A percentile compares a stretch with the other conserved stretches of the same genome.
Conservation (phyloP, 495 filamentous ascomycete species). For the Penicillium dipodomyicola region DNA sequence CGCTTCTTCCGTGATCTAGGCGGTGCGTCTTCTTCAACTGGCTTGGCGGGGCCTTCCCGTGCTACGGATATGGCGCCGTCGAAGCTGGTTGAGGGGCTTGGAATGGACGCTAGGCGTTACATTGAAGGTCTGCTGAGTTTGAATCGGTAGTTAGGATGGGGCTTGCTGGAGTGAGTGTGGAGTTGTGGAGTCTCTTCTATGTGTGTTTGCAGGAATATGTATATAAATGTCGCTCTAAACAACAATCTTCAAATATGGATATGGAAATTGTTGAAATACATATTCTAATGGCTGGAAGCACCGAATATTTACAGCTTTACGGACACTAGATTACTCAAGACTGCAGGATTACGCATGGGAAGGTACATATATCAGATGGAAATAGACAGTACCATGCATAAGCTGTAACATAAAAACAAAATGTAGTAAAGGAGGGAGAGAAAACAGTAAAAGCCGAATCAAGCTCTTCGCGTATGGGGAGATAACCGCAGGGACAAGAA, state of each 20-base stretch:
- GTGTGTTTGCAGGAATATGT: not conserved
- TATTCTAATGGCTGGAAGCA: not conserved
- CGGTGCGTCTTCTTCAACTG: constrained; percentile 34
- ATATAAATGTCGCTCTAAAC: not conserved
- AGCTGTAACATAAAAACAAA: constrained; percentile 31
- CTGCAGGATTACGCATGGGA: not conserved
- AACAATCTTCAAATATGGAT: not conserved
- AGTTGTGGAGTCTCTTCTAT: constrained; percentile 6
- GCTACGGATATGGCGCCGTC: constrained; percentile 54
- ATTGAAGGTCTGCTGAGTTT: constrained; percentile 79
- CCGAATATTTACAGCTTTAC: not conserved
- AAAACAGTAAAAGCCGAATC: constrained; percentile 21
- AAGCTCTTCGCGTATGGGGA: constrained; percentile 29
- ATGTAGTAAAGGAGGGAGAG: constrained; percentile 24
- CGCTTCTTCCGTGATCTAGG: constrained; percentile 50
- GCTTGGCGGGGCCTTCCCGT: constrained; percentile 22
- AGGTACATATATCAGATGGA: constrained; percentile 11
- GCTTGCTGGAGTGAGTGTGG: not conserved
- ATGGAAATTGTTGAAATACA: not conserved
- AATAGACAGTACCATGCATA: constrained; percentile 37
- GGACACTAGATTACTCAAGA: not conserved
- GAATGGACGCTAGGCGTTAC: constrained; percentile 81
- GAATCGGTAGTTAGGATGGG: constrained; percentile 50
- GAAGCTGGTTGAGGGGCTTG: constrained; percentile 79
- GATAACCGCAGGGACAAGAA: constrained; percentile 30